These are phyloP conservation scores for Protomyces macrosporus DNA, from an alignment of 1,139 yeast genomes.

Conservation along the genomic window DNA sequence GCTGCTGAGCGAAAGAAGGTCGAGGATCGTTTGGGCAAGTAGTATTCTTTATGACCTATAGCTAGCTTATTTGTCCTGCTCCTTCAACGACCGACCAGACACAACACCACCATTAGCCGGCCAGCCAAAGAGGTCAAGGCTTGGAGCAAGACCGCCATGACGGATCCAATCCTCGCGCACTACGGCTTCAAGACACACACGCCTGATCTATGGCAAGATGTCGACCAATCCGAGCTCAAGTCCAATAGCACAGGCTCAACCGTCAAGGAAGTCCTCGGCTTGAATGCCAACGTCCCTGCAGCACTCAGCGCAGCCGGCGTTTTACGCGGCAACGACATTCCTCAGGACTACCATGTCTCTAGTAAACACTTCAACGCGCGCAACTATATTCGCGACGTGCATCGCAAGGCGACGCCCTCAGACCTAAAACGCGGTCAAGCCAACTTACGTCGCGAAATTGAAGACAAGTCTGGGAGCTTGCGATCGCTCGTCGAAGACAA, in stretches of 20 bases:
- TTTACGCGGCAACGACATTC: slow-evolving; percentile 2
- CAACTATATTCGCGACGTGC: slow-evolving; percentile 63
- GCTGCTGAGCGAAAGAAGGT: slow-evolving; percentile 17
- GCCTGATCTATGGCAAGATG: slow-evolving; percentile 30
- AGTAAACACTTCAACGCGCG: slow-evolving; percentile 63
- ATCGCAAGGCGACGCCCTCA: slow-evolving; percentile 62
- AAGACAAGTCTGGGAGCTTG: slow-evolving; percentile 61
- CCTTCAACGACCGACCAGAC: no score
- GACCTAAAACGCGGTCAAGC: slow-evolving; percentile 55
- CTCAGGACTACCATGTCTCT: slow-evolving; percentile 4
- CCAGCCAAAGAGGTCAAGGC: no score
- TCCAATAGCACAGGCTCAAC: background rate
- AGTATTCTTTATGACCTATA: background rate
- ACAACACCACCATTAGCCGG: no score
- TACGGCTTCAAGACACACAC: slow-evolving; percentile 30
- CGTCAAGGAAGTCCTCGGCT: slow-evolving; percentile 2
- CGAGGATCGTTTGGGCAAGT: slow-evolving; percentile 12
- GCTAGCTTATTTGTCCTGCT: no score
- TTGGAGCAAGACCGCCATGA: background rate
- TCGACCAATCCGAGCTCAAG: slow-evolving; percentile 19
- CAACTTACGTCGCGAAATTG: slow-evolving; percentile 56
- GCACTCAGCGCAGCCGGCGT: slow-evolving; percentile 12
- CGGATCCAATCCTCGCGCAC: slow-evolving; percentile 26
- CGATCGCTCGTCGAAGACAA: slow-evolving; percentile 65
- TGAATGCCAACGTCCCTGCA: background rate